Conservation (phyloP, 139 green algal species). For the Monoraphidium neglectum region DNA sequence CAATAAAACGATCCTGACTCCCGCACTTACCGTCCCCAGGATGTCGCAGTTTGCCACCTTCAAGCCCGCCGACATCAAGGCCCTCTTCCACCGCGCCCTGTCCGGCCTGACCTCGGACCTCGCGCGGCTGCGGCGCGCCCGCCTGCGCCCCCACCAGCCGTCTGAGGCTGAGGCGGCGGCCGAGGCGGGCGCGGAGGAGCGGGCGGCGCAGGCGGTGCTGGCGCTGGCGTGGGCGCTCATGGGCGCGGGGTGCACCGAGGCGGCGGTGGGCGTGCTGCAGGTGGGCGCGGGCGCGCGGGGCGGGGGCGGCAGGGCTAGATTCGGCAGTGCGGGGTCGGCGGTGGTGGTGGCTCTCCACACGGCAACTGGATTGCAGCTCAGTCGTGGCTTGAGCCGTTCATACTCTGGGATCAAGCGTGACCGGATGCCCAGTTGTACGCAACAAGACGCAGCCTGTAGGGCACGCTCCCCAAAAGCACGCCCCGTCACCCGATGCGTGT, state of each 20-base stretch:
- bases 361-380: no score
- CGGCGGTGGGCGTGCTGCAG: slow-evolving; percentile 56
- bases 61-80: slow-evolving; percentile 21
- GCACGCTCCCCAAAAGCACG: no score
- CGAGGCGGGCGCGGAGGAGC: slow-evolving; percentile 13
- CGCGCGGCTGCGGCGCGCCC: no score
- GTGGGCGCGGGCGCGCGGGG: not conserved
- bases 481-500: not conserved
- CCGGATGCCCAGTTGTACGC: no score
- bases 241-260: slow-evolving; percentile 58
- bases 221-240: slow-evolving; percentile 45
- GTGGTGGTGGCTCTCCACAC: no score
- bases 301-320: no score
- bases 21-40: not conserved
- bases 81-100: slow-evolving; percentile 25
- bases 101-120: slow-evolving; percentile 6
- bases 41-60: slow-evolving; percentile 50
- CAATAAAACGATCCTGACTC: no score
- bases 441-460: no score
- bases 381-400: no score
- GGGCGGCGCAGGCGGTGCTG: slow-evolving; percentile 30
- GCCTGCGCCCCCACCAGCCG: not conserved
- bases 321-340: no score
- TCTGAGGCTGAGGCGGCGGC: not conserved
- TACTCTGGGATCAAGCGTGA: no score